Evolutionary conservation across 768 basidiomycete genomes (phyloP), one percentile per base, ranked within the genome.

Genomic region (Aureoboletus auriporus): DNA sequence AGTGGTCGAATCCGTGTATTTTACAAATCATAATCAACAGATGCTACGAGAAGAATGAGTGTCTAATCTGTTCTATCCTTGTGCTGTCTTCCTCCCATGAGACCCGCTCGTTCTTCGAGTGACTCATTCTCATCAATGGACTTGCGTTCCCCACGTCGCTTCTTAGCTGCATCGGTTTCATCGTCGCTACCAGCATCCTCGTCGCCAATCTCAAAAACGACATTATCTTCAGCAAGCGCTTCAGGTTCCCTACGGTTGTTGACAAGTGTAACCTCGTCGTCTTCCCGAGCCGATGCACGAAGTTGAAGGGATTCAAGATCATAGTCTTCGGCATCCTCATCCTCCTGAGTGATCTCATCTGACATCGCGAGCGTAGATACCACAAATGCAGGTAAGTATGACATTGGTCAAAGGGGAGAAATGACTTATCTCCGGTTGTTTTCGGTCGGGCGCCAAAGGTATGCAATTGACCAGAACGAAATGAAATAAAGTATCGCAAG

Each of bases 281-380:
- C 83, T 27, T 78, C 77, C 28, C 75, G 71, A 12, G 68, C 66
- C 29, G 71, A 65, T 2, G 74, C 73, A 30, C 84, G 82, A 44
- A 60, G 70, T 56, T 83, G 79, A 46, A 93, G 72, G 12, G 86
- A 73, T 57, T 93, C 92, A 23, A 91, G 73, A 60, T 93, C 92
- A 59, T 92, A 94, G 62, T 93, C 87, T 62, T 96, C 90, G 0
- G 91, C 94, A 55, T 94, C 93, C 58, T 87, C 85, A 61, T 94
- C 92, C 59, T 93, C 87, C 70, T 94, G 93, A 23, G 96, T 92
- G 44, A 98, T 69, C 71, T 99, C 96, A 55, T 97, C 94, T 23
- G 91, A 94, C 87, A 97, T 93, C 31, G 92, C 84, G 52, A 99
- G 82, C 65, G 86, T 89, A 55, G 62, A 75, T 57, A 75, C 70